These are phyloP conservation scores for Globisporangium takayamanum DNA, from an alignment of 352 stramenopile species.

Conservation along the genomic window DNA sequence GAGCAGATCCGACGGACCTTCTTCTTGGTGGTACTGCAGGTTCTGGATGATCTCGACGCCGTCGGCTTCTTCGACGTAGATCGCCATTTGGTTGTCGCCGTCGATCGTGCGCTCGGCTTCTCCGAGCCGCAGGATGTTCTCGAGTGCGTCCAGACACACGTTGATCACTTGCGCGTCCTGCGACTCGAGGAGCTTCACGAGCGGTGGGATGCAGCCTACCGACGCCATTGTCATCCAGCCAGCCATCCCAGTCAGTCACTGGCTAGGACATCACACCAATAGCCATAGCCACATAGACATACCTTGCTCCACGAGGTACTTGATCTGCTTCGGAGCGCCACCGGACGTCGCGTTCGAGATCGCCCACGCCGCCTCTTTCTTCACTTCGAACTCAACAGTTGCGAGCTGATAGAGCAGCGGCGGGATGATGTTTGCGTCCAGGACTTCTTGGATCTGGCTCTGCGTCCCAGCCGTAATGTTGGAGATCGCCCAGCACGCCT, in stretches of 20 bases:
- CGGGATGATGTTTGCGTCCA: conserved; percentile 96
- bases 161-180: conserved; percentile 96
- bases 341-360: conserved; percentile 88
- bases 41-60: conserved; percentile 97
- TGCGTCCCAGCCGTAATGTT: conserved; percentile 99
- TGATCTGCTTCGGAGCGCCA: conserved; percentile 93
- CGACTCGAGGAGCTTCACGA: conserved; percentile 92
- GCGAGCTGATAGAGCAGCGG: conserved; percentile 94
- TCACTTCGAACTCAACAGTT: conserved; percentile 96
- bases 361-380: conserved; percentile 83
- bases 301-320: conserved; percentile 94
- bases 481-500: conserved; percentile 99
- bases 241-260: conserved; percentile 1
- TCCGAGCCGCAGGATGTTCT: conserved; percentile 89
- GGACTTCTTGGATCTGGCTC: conserved; percentile 98
- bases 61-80: conserved; percentile 93
- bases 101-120: conserved; percentile 83
- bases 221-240: neutral
- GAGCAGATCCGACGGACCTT: conserved; percentile 70
- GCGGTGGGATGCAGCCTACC: conserved; percentile 91
- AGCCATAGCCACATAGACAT: conserved; percentile 1
- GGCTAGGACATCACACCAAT: neutral
- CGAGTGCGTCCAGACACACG: conserved; percentile 95
- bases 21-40: conserved; percentile 95
- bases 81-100: conserved; percentile 94